Conservation (phyloP, 805 yeast species). For the Spathaspora gorwiae region DNA sequence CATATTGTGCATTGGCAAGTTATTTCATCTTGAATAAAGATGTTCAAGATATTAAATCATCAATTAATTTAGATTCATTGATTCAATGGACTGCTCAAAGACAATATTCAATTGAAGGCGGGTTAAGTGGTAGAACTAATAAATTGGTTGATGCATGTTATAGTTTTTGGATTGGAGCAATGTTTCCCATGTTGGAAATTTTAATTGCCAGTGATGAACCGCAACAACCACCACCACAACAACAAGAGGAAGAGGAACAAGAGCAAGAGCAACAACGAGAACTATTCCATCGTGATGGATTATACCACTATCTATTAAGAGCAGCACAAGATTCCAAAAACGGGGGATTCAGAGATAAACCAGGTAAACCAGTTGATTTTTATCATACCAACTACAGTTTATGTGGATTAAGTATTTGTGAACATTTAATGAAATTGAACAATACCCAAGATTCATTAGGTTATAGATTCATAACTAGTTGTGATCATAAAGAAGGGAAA, state of each 20-base stretch:
- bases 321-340: conserved; percentile 63
- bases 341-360: conserved; percentile 89
- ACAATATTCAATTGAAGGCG: conserved; percentile 76
- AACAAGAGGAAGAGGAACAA: too few species aligned
- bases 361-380: conserved; percentile 73
- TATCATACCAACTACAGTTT: conserved; percentile 88
- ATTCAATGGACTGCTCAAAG: conserved; percentile 66
- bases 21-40: conserved; percentile 44
- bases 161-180: conserved; percentile 91
- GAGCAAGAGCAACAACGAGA: background rate
- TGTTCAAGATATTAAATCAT: conserved; percentile 17
- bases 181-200: conserved; percentile 59
- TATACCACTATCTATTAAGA: conserved; percentile 61
- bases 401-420: conserved; percentile 65
- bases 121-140: conserved; percentile 84
- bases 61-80: conserved; percentile 43
- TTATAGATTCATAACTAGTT: conserved; percentile 11
- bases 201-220: conserved; percentile 18
- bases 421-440: conserved; percentile 31
- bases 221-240: conserved; percentile 4
- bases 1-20: conserved; percentile 80
- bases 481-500: conserved; percentile 8
- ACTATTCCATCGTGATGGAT: conserved; percentile 50
- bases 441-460: conserved; percentile 11
- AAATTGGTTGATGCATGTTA: conserved; percentile 96